phyloP scores from a whole-genome alignment of 352 stramenopile species.

The Phytopythium ostracodes region DNA sequence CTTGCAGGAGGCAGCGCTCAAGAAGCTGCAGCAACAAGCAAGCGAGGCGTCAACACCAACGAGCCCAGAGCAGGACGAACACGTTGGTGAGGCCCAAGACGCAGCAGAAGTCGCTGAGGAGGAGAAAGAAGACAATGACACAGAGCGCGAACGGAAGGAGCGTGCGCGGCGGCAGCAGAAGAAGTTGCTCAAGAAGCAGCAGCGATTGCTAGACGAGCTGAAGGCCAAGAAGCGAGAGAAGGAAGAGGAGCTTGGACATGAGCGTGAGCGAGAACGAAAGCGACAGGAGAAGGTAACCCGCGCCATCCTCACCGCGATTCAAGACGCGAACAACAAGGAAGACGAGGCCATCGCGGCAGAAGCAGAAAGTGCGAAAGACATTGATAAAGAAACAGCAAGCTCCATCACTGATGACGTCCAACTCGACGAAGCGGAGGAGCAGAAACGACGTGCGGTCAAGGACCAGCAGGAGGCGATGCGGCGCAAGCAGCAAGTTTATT shows the following conservation, averaged over 20 bases:
- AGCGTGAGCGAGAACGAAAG: conserved; percentile 40
- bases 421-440: conserved; percentile 16
- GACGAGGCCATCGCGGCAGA: conserved; percentile 9
- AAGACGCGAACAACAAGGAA: conserved; percentile 32
- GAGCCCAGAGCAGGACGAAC: conserved; percentile 20
- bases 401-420: conserved; percentile 9
- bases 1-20: conserved; percentile 35
- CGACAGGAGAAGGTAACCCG: conserved; percentile 60
- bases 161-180: conserved; percentile 36
- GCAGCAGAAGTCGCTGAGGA: neutral
- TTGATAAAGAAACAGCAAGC: neutral
- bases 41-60: neutral
- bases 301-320: conserved; percentile 45
- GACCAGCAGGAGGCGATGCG: conserved; percentile 47
- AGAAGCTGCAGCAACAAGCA: conserved; percentile 19
- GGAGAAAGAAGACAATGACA: conserved; percentile 14
- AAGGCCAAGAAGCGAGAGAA: conserved; percentile 51
- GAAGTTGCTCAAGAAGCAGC: conserved; percentile 54
- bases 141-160: conserved; percentile 26
- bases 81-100: conserved; percentile 9
- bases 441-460: conserved; percentile 32
- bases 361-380: neutral
- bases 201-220: conserved; percentile 45
- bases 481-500: conserved; percentile 69
- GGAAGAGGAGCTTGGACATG: conserved; percentile 39